A percentile compares a stretch with the other conserved stretches of the same genome.
Evolutionary conservation across 805 yeast genomes (phyloP).

Genomic region (Candida ficus): DNA sequence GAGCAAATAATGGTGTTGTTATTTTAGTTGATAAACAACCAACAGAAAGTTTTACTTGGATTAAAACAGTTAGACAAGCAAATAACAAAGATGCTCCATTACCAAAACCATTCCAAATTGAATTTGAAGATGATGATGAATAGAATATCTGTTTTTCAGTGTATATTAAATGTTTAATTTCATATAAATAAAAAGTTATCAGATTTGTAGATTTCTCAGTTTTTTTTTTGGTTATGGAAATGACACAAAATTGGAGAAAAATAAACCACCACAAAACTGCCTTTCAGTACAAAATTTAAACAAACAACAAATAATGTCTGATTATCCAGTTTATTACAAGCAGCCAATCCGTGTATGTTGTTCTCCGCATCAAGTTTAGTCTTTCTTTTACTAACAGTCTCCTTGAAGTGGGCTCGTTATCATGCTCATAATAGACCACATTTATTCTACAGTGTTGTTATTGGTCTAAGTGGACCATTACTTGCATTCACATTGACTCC

Average conservation of each 20-base stretch:
- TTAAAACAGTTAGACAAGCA: slow-evolving; percentile 81
- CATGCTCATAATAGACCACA: slow-evolving; percentile 76
- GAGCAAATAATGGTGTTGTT: slow-evolving; percentile 64
- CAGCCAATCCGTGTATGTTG: slow-evolving; percentile 59
- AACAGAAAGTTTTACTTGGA: slow-evolving; percentile 53
- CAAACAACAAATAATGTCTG: slow-evolving; percentile 9
- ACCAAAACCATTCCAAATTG: slow-evolving; percentile 64
- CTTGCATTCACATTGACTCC: slow-evolving; percentile 58
- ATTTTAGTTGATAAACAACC: slow-evolving; percentile 63
- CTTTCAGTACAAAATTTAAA: neutral
- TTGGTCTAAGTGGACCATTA: slow-evolving; percentile 66
- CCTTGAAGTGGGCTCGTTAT: slow-evolving; percentile 61
- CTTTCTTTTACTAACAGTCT: neutral
- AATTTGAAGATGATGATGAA: slow-evolving; percentile 11
- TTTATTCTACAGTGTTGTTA: slow-evolving; percentile 55
- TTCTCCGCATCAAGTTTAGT: neutral
- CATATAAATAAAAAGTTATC: neutral
- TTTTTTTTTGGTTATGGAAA: too few species aligned
- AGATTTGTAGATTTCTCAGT: neutral
- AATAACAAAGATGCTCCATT: slow-evolving; percentile 69
- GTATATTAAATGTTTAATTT: slow-evolving; percentile 1
- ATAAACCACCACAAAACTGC: neutral
- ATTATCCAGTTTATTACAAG: slow-evolving; percentile 49
- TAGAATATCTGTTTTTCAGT: neutral
- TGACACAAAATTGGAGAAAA: neutral